These are phyloP conservation scores for Heimioporus sp. DNA, from an alignment of 768 basidiomycete species.

Conservation along the genomic window DNA sequence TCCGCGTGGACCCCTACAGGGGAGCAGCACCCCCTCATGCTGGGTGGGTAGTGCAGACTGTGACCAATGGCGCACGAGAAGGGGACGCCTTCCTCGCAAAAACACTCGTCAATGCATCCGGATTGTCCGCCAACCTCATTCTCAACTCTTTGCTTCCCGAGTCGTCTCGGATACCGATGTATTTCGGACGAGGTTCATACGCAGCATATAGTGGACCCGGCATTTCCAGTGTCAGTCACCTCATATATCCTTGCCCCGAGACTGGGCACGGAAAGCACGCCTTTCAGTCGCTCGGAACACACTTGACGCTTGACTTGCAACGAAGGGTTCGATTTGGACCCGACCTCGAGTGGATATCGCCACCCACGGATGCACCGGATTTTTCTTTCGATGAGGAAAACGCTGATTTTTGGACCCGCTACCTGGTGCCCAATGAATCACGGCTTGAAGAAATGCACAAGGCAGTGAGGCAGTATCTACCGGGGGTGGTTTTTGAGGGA, in stretches of 20 bases:
- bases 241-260: slow-evolving; percentile 91
- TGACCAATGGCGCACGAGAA: slow-evolving; percentile 49
- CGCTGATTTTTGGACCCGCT: slow-evolving; percentile 72
- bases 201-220: slow-evolving; percentile 85
- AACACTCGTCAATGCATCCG: slow-evolving; percentile 81
- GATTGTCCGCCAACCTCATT: slow-evolving; percentile 68
- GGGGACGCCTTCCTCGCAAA: slow-evolving; percentile 69
- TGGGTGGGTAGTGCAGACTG: slow-evolving; percentile 89
- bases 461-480: slow-evolving; percentile 74
- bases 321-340: slow-evolving; percentile 91
- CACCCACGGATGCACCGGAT: slow-evolving; percentile 34
- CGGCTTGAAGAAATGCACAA: slow-evolving; percentile 61
- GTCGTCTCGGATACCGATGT: slow-evolving; percentile 63
- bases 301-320: slow-evolving; percentile 83
- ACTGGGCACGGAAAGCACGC: slow-evolving; percentile 54
- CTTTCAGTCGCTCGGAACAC: slow-evolving; percentile 88
- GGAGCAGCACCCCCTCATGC: slow-evolving; percentile 38
- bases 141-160: slow-evolving; percentile 66
- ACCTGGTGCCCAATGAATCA: slow-evolving; percentile 63
- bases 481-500: slow-evolving; percentile 54
- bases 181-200: slow-evolving; percentile 83
- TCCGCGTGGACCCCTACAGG: slow-evolving; percentile 73
- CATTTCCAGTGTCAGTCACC: slow-evolving; percentile 57
- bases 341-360: slow-evolving; percentile 83
- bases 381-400: slow-evolving; percentile 40